These are phyloP conservation scores for Suaeda aralocaspica DNA, from an alignment of 148 eudicot species.

Conservation along the genomic window DNA sequence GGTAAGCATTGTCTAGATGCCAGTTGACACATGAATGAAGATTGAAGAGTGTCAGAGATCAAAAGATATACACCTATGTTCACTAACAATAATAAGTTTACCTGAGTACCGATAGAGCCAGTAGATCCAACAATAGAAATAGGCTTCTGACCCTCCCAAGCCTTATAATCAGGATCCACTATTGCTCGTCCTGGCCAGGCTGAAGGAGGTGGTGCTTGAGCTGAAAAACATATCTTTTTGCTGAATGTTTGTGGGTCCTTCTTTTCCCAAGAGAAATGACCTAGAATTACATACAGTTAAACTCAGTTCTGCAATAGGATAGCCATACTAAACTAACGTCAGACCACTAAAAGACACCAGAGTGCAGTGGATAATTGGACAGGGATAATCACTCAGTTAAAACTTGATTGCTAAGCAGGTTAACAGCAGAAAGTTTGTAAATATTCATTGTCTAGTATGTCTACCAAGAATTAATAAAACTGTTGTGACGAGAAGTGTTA, in stretches of 20 bases:
- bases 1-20: background rate
- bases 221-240: conserved; percentile 68
- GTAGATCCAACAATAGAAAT: conserved; percentile 93
- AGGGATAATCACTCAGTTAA: background rate
- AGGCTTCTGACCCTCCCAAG: conserved; percentile 96
- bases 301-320: background rate
- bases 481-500: background rate
- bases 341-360: background rate
- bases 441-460: background rate
- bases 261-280: conserved; percentile 54
- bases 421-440: background rate
- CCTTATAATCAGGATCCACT: conserved; percentile 50
- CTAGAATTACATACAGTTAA: conserved; percentile 30
- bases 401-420: background rate
- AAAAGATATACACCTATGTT: background rate
- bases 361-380: background rate
- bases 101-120: conserved; percentile 99
- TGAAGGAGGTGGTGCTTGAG: conserved; percentile 85
- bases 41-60: background rate
- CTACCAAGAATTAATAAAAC: background rate
- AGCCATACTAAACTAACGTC: background rate
- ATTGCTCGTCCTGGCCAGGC: conserved; percentile 99
- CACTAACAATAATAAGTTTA: conserved; percentile 16
- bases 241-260: conserved; percentile 45
- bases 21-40: background rate